These are phyloP conservation scores for Beauveria scarabaeidicola DNA, from an alignment of 2,329 filamentous ascomycete genomes.

Conservation along the genomic window DNA sequence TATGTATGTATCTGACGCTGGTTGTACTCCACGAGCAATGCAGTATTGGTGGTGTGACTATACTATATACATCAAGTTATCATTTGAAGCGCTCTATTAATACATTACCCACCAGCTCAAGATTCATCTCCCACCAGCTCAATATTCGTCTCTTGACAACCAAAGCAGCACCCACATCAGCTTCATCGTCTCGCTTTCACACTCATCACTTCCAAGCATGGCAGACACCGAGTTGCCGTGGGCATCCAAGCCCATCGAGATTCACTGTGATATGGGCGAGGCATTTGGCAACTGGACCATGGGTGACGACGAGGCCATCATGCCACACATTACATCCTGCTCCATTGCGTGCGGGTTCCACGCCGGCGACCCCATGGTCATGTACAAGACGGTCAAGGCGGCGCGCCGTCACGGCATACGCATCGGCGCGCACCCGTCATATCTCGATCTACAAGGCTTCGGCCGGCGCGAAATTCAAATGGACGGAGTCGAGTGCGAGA, in stretches of 20 bases:
- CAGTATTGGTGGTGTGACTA: background rate
- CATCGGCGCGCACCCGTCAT: constrained; percentile 11
- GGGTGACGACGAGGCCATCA: constrained; percentile 2
- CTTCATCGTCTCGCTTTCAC: background rate
- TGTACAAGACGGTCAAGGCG: constrained; percentile 5
- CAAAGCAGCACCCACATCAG: background rate
- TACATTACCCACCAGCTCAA: background rate
- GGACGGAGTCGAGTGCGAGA: constrained; percentile 6
- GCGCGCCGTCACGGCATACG: constrained; percentile 7
- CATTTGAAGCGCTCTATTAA: background rate
- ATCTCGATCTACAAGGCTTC: constrained; percentile 10
- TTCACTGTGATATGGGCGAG: constrained; percentile 8
- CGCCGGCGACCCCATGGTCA: constrained; percentile 11
- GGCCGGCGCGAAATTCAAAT: constrained; percentile 12
- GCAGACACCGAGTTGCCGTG: background rate
- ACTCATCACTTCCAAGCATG: background rate
- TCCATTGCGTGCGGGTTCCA: constrained; percentile 12
- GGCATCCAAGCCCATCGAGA: background rate
- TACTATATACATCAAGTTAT: no score
- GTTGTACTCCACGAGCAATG: background rate
- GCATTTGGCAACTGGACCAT: constrained; percentile 6
- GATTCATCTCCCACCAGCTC: background rate
- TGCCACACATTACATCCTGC: constrained; percentile 2
- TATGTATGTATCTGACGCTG: background rate
- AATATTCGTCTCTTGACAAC: no score